Conservation (phyloP, 208 protist genomes). For the Vickermania spadyakhi region DNA sequence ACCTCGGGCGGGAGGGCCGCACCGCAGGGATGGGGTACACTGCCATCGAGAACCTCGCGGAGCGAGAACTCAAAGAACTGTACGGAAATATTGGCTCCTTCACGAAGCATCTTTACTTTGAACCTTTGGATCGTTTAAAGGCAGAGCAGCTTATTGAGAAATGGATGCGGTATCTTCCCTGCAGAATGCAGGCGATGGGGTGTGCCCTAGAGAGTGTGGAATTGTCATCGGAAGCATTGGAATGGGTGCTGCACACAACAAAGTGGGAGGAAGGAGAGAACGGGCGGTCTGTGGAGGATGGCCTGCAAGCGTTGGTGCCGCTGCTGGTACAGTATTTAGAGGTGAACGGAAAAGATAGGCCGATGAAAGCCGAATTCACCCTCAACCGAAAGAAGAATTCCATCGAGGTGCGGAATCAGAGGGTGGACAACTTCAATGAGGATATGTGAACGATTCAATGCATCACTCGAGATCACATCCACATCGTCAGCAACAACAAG, state of each 20-base stretch:
- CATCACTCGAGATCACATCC: too few species aligned
- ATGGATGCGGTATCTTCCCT: constrained; percentile 37
- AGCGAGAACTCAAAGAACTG: constrained; percentile 39
- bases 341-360: constrained; percentile 13
- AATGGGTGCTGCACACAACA: constrained; percentile 33
- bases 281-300: constrained; percentile 15
- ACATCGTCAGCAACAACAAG: too few species aligned
- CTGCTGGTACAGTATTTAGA: constrained; percentile 39
- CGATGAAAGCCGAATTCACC: constrained; percentile 17
- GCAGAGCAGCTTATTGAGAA: constrained; percentile 46
- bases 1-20: constrained; percentile 73
- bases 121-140: constrained; percentile 27
- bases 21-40: constrained; percentile 44
- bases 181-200: constrained; percentile 7
- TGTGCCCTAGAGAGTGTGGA: constrained; percentile 40
- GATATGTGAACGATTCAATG: too few species aligned
- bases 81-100: constrained; percentile 63
- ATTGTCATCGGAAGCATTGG: constrained; percentile 36
- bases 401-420: too few species aligned
- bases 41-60: constrained; percentile 57
- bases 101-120: constrained; percentile 50
- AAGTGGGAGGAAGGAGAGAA: not conserved
- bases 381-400: constrained; percentile 12
- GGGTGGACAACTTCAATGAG: too few species aligned
- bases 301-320: constrained; percentile 43